These are phyloP conservation scores for Taphrina deformans DNA, from an alignment of 1,139 yeast species.

Conservation along the genomic window DNA sequence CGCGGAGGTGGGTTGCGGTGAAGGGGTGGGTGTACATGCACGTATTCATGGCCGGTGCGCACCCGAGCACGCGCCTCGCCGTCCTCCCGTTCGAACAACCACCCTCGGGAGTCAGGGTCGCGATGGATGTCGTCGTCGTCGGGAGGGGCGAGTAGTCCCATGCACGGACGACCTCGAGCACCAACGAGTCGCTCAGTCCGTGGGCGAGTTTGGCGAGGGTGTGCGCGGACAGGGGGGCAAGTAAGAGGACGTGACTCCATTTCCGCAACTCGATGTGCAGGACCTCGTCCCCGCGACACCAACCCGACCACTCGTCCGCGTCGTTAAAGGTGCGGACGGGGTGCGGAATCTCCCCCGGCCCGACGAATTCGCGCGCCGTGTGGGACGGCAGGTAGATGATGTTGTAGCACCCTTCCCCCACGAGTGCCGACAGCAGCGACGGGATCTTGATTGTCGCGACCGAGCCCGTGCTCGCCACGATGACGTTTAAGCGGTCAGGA, in stretches of 20 bases:
- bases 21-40: constrained; percentile 93
- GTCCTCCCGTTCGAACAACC: neutral
- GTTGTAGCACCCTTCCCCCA: neutral
- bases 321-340: constrained; percentile 93
- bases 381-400: constrained; percentile 76
- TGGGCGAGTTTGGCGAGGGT: constrained; percentile 86
- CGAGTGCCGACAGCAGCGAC: neutral
- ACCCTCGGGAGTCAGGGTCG: neutral
- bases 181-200: constrained; percentile 85
- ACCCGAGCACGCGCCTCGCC: neutral
- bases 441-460: constrained; percentile 96
- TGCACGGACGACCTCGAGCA: constrained; percentile 77
- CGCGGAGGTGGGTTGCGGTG: constrained; percentile 74
- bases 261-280: constrained; percentile 84
- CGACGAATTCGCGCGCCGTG: constrained; percentile 70
- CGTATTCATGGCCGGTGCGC: constrained; percentile 96
- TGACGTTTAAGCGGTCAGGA: constrained; percentile 50
- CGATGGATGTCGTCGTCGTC: neutral
- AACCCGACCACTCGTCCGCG: constrained; percentile 80
- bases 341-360: constrained; percentile 55
- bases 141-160: constrained; percentile 68
- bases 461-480: constrained; percentile 91
- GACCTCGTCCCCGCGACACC: constrained; percentile 57
- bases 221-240: constrained; percentile 93
- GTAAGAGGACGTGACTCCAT: constrained; percentile 91